Evolutionary conservation across 1,139 yeast species (phyloP).

Genomic region (Oligophagozyma castellii): DNA sequence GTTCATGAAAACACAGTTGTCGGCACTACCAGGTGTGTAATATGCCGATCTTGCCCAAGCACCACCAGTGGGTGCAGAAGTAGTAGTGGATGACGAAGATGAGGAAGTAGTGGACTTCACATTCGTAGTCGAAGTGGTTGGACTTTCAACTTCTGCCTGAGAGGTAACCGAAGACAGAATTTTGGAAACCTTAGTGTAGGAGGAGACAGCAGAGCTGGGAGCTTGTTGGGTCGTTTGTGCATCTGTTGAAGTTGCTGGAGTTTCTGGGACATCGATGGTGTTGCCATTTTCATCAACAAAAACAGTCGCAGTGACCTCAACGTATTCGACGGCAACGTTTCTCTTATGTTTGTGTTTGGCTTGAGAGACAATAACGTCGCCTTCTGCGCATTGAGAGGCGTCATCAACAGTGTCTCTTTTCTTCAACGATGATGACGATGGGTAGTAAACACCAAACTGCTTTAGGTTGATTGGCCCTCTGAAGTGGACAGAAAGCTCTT

Average conservation of each 20-base stretch:
- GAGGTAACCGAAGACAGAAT: slow-evolving; percentile 8
- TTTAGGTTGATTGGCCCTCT: slow-evolving; percentile 77
- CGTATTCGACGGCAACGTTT: slow-evolving; percentile 48
- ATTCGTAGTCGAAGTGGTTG: slow-evolving; percentile 10
- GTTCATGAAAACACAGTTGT: slow-evolving; percentile 73
- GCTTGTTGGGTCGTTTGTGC: slow-evolving; percentile 8
- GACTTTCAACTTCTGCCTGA: slow-evolving; percentile 7
- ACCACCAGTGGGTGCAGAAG: slow-evolving; percentile 22
- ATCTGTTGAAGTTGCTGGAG: slow-evolving; percentile 7
- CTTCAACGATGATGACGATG: slow-evolving; percentile 25
- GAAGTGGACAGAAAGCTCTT: slow-evolving; percentile 83
- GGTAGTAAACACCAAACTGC: slow-evolving; percentile 68
- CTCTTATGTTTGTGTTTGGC: slow-evolving; percentile 36
- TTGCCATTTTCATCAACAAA: slow-evolving; percentile 45
- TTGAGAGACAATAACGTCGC: slow-evolving; percentile 15
- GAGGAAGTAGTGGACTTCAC: slow-evolving; percentile 8
- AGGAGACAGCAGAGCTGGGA: slow-evolving; percentile 17
- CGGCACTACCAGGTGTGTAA: slow-evolving; percentile 50
- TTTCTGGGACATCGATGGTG: slow-evolving; percentile 25
- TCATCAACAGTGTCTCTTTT: slow-evolving; percentile 28
- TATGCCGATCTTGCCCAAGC: slow-evolving; percentile 69
- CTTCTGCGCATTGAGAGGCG: slow-evolving; percentile 6
- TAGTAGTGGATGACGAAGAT: slow-evolving; percentile 13
- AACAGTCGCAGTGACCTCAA: slow-evolving; percentile 67
- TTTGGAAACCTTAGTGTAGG: slow-evolving; percentile 13